Base-by-base conservation (phyloP, 2,329 filamentous ascomycete species). In the Didymella pomorum region DNA sequence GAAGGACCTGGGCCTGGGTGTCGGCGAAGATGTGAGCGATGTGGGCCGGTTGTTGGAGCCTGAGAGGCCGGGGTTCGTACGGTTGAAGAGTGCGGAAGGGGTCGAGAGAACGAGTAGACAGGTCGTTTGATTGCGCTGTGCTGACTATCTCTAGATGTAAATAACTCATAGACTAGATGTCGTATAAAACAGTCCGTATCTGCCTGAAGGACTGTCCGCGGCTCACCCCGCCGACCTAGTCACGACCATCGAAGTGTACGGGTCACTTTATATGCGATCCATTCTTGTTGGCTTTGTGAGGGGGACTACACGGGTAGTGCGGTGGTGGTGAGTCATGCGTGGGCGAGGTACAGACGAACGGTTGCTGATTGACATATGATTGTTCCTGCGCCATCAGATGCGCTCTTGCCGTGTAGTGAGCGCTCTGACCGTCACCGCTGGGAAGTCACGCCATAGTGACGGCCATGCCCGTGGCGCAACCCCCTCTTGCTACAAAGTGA, bases 101-200 rank as follows among this genome's bases (percentile, higher is more conserved):
- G 39, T 52, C 4, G 43, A 45, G 43, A 18, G 43, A 14, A n/a
- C n/a, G 26, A 45, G 16, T 14, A 45, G n/a, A 20, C 43, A 45
- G n/a, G 26, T 45, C 11, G 20, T 41, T 23, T 41, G 11, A 23
- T 23, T 41, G 4, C 20, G 37, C 37, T 41, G 20, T 23, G 37
- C n/a, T 14, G 10, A 9, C 2, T 18, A 21, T 2, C 20, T 41
- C 37, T 23, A 41, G 37, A 41, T 10, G 37, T 12, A 7, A 14
- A 6, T 1, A 28, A 20, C n/a, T 20, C 12, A 4, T 26, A 43
- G 16, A 45, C 9, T 28, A 26, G 23, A 28, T 45, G 16, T 26
- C n/a, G 8, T 20, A 33, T 47, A 20, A 28, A 44, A 14, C 41
- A 5, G 21, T 44, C 16, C 26, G 23, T 44, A 18, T 26, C 14